phyloP scores from a whole-genome alignment of 139 green algal species.

The Picochlorum sp. region DNA sequence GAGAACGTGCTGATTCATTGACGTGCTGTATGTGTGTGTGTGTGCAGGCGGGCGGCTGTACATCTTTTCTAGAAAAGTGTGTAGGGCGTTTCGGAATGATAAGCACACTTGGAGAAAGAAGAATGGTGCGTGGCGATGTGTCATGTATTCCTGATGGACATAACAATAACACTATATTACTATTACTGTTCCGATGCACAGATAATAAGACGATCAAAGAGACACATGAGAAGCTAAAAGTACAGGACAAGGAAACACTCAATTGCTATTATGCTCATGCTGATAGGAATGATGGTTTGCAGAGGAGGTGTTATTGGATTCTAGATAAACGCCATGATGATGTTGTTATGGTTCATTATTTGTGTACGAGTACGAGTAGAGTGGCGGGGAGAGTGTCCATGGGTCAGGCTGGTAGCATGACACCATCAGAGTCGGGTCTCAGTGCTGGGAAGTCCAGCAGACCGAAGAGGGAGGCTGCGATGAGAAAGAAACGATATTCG shows the following conservation, averaged over 20 bases:
- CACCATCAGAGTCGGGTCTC: no score
- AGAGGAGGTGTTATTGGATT: conserved; percentile 65
- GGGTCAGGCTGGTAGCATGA: not conserved
- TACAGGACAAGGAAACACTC: conserved; percentile 47
- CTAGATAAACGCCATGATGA: conserved; percentile 36
- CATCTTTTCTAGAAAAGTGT: conserved; percentile 49
- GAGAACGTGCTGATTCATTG: not conserved
- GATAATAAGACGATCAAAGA: conserved; percentile 67
- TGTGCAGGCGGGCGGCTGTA: conserved; percentile 56
- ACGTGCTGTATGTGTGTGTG: not conserved
- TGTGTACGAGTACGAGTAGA: conserved; percentile 16
- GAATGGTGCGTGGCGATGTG: conserved; percentile 3
- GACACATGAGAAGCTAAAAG: conserved; percentile 78
- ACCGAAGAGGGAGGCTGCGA: no score
- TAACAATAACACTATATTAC: not conserved
- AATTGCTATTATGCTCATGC: conserved; percentile 76
- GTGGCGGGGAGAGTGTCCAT: not conserved
- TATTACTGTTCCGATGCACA: conserved; percentile 4
- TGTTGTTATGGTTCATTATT: conserved; percentile 57
- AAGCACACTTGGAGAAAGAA: conserved; percentile 72
- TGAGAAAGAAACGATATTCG: no score
- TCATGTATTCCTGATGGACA: conserved; percentile 1
- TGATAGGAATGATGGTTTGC: conserved; percentile 32
- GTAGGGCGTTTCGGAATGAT: conserved; percentile 63
- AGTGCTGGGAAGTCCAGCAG: no score